Base-by-base conservation (phyloP, 139 green algal genomes). In the Raphidocelis subcapitata region DNA sequence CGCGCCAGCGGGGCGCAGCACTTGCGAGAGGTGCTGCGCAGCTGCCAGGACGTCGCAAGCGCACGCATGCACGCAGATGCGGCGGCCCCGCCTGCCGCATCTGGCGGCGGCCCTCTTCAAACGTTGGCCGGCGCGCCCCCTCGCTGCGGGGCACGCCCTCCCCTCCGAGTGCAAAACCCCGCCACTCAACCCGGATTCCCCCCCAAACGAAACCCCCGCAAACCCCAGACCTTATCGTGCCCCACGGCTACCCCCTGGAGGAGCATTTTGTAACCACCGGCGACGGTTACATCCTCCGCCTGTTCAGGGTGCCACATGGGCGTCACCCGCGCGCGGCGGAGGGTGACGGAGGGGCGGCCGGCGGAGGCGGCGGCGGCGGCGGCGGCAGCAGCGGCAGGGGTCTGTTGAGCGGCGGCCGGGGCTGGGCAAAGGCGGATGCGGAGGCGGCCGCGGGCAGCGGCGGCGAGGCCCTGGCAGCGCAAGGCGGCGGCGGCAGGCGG, bases 241-340 rank as follows among this genome's bases (percentile, higher is more conserved):
- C 72, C 12, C 24, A 78, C 16, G 84, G 84, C 10, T 93, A 92
- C 60, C 82, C 85, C 1, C 67, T 93, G 4, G 75, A 92, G 35
- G 69, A 82, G 26, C 79, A 91, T 46, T 75, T 65, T 37, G 86
- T 92, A 1, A 46, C 59, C 0, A 93, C 86, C 0, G 32, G 51
- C 2, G 87, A 92, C 60, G 86, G 86, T 4, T 92, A 91, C 74
- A 69, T 89, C 1, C 69, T 92, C 14, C 74, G 67, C 0, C 24
- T 92, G n/a, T 87, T 88, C 37, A 75, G 88, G 28, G 90, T 93
- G 15, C 88, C 84, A 2, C 65, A 83, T 52, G 74, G 85, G 32
- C 47, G 24, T 31, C 32, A 31, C 12, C 12, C 14, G 52, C 23
- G 10, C 12, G 4, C 23, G 24, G 10, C 52, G 21, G 5, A 28